These are phyloP conservation scores for Argentina anserina DNA, from an alignment of 306 rosid genomes.

Conservation along the genomic window DNA sequence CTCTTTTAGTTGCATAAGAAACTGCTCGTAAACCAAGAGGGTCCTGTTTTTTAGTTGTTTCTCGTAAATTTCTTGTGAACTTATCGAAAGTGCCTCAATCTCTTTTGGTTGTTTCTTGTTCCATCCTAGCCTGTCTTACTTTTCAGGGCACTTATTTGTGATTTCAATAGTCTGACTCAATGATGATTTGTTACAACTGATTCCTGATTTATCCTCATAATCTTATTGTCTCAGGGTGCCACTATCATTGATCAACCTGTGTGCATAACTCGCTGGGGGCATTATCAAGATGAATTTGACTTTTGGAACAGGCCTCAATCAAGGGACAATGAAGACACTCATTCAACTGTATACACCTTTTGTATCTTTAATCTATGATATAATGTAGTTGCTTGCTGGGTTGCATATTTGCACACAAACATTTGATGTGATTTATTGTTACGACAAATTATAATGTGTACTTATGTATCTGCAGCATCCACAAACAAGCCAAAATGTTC, in stretches of 20 bases:
- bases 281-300: constrained; percentile 54
- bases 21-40: background rate
- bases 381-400: constrained; percentile 1
- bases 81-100: no score
- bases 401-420: background rate
- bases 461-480: constrained; percentile 33
- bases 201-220: constrained; percentile 4
- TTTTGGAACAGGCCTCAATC: constrained; percentile 60
- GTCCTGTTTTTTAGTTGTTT: no score
- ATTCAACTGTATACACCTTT: constrained; percentile 46
- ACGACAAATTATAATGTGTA: background rate
- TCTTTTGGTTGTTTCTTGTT: background rate
- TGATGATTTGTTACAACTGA: background rate
- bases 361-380: background rate
- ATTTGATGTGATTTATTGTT: background rate
- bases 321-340: constrained; percentile 40
- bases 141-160: background rate
- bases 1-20: background rate
- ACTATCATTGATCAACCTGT: constrained; percentile 85
- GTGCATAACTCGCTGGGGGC: constrained; percentile 93
- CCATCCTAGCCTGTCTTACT: background rate
- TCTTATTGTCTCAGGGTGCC: constrained; percentile 66
- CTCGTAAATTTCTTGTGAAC: no score
- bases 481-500: constrained; percentile 42
- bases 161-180: background rate